Evolutionary conservation across 2,329 filamentous ascomycete genomes (phyloP).

Genomic region (Fusarium albosuccineum): DNA sequence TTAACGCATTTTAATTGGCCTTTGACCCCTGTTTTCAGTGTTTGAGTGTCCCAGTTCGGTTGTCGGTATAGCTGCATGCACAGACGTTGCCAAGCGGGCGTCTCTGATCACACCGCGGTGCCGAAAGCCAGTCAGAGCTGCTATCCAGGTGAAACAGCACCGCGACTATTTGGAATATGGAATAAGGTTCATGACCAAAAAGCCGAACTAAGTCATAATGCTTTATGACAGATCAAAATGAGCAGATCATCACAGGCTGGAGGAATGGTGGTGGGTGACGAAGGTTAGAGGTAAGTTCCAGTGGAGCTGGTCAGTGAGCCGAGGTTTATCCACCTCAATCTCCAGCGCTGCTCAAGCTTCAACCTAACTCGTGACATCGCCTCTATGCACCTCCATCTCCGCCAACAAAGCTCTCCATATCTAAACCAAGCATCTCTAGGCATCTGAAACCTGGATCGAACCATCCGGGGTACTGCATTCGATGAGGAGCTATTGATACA

Average conservation of each 20-base stretch:
- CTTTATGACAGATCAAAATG: background rate
- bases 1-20: no score
- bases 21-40: no score
- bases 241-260: background rate
- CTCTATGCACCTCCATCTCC: constrained; percentile 4
- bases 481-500: constrained; percentile 16
- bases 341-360: constrained; percentile 9
- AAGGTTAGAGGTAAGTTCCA: background rate
- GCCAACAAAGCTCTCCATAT: background rate
- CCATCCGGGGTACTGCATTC: background rate
- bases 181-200: constrained; percentile 2
- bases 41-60: no score
- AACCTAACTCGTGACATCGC: constrained; percentile 14
- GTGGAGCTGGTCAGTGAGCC: constrained; percentile 19
- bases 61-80: background rate
- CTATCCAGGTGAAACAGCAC: background rate
- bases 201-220: background rate
- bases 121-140: background rate
- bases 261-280: background rate
- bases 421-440: background rate
- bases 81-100: background rate
- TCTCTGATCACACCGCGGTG: background rate
- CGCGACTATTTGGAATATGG: background rate
- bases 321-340: constrained; percentile 34
- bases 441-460: background rate